Evolutionary conservation across 108 stramenopile species (phyloP).

Genomic region (Bacterosira constricta): DNA sequence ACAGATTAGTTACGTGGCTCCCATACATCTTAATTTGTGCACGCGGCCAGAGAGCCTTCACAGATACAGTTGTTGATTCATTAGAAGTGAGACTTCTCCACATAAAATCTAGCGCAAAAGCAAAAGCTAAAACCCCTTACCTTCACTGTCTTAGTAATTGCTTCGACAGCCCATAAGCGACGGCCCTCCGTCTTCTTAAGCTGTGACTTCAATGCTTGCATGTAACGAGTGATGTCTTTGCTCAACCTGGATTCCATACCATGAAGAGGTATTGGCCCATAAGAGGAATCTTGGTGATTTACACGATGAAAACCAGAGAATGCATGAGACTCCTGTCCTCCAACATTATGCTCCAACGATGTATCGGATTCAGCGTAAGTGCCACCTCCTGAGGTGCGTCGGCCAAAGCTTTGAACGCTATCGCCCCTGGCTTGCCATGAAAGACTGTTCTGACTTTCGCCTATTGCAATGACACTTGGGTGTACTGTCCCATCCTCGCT

Average conservation of each 20-base stretch:
- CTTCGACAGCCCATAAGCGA: constrained; percentile 55
- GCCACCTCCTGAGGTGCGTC: constrained; percentile 56
- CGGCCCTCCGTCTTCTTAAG: constrained; percentile 61
- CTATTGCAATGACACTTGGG: constrained; percentile 36
- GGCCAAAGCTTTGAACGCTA: constrained; percentile 33
- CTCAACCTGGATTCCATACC: constrained; percentile 74
- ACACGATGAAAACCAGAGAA: constrained; percentile 18
- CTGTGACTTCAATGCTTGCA: constrained; percentile 40
- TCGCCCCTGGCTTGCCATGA: constrained; percentile 39
- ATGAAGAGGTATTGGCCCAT: constrained; percentile 30
- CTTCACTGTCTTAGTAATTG: constrained; percentile 66
- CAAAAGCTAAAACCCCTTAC: neutral
- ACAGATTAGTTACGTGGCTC: constrained; percentile 85
- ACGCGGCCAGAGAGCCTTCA: constrained; percentile 79
- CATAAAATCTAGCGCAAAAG: neutral
- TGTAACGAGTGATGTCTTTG: constrained; percentile 62
- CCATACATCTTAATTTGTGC: constrained; percentile 88
- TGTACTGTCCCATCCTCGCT: constrained; percentile 78
- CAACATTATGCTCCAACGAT: constrained; percentile 59
- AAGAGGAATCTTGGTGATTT: constrained; percentile 37
- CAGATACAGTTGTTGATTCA: too few species aligned
- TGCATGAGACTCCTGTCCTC: constrained; percentile 32
- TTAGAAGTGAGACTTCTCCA: neutral
- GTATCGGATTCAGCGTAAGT: constrained; percentile 70
- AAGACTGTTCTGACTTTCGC: constrained; percentile 22